Evolutionary conservation across 2,329 filamentous ascomycete species (phyloP).

Genomic region (Fusarium pininemorale): DNA sequence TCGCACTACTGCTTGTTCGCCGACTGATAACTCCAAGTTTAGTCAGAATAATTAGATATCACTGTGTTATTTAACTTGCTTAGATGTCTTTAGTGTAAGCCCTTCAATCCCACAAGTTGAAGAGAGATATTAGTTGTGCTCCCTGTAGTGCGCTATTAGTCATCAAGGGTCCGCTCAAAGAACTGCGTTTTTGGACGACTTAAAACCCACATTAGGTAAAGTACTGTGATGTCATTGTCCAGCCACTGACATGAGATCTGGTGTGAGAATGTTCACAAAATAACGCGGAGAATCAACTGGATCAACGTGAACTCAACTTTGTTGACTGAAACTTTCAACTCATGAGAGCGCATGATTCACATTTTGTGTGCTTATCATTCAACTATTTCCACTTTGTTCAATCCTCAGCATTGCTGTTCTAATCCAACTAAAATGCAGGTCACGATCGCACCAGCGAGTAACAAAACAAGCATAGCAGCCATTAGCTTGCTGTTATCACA

Average conservation of each 20-base stretch:
- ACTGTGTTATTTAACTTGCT: too few relatives aligned
- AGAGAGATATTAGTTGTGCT: too few relatives aligned
- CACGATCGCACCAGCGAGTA: slow-evolving; percentile 45
- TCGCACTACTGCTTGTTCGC: too few relatives aligned
- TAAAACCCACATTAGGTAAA: too few relatives aligned
- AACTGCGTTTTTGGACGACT: too few relatives aligned
- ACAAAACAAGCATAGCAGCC: slow-evolving; percentile 44
- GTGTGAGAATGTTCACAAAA: background rate
- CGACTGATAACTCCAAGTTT: too few relatives aligned
- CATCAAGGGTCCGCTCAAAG: too few relatives aligned
- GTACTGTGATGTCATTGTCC: background rate
- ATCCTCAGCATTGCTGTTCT: rapidly evolving
- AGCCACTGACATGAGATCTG: slow-evolving; percentile 2
- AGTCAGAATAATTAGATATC: too few relatives aligned
- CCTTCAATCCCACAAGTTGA: too few relatives aligned
- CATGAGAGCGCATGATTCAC: rapidly evolving
- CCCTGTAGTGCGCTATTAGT: too few relatives aligned
- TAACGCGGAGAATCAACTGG: too few relatives aligned
- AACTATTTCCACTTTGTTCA: rapidly evolving
- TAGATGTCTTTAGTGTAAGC: too few relatives aligned
- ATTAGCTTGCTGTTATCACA: slow-evolving; percentile 42
- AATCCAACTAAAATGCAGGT: slow-evolving; percentile 8
- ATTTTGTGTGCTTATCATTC: background rate
- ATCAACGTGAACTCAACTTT: background rate
- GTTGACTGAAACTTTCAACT: background rate